Conservation (phyloP, 495 filamentous ascomycete genomes). For the Mytilinidion resinicola region DNA sequence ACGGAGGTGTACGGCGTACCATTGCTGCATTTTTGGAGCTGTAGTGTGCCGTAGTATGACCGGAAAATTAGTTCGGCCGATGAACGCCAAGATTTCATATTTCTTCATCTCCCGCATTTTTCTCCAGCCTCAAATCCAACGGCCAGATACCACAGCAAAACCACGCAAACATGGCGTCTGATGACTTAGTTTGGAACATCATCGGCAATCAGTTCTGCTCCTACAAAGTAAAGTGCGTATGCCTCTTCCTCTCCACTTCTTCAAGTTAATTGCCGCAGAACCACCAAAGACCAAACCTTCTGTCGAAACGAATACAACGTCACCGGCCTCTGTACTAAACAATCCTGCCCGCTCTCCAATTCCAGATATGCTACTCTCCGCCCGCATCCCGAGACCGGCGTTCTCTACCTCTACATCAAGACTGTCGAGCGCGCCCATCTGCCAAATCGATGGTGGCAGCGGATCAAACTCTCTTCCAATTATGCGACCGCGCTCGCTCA, state of each 20-base stretch:
- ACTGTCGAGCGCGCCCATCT: conserved; percentile 75
- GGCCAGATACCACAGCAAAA: not conserved
- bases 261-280: conserved; percentile 37
- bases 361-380: conserved; percentile 92
- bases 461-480: conserved; percentile 81
- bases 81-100: not conserved
- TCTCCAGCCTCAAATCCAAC: no score
- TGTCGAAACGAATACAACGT: conserved; percentile 96
- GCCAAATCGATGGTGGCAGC: conserved; percentile 91
- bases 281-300: conserved; percentile 87
- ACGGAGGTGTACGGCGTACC: no score
- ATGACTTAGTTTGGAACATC: conserved; percentile 97
- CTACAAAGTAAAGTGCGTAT: conserved; percentile 84
- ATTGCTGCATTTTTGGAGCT: no score
- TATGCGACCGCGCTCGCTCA: conserved; percentile 83
- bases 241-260: conserved; percentile 1
- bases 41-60: no score
- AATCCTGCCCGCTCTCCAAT: conserved; percentile 93
- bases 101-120: no score
- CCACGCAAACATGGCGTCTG: conserved; percentile 46
- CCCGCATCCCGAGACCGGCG: conserved; percentile 68
- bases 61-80: no score
- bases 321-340: conserved; percentile 88
- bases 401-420: conserved; percentile 96
- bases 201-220: conserved; percentile 95